Evolutionary conservation across 371 early-diverging fungal species (phyloP), one percentile per base, ranked within the genome.

Genomic region (Mucor piriformis): DNA sequence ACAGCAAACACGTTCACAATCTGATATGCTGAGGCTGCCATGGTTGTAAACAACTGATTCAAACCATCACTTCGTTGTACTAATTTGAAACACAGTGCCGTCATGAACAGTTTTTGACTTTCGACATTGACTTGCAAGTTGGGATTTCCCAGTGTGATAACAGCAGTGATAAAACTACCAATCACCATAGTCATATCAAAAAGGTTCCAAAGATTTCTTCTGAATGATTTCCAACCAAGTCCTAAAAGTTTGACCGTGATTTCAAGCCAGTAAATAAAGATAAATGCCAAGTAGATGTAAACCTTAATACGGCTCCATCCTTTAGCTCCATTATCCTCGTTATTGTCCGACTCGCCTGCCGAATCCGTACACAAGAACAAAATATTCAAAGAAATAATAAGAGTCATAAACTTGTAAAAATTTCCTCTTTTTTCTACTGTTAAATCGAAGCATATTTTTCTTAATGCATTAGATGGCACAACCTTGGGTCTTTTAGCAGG

Each of bases 11-110:
- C 76, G 64, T 83, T 87, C 29, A 82, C 34, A 24, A 89, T 88
- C 18, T 84, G 85, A 52, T 79, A 76, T 2, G 85, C 72, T 40
- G 85, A 83, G 8, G 83, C 85, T 8, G 85, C 81, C 81, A 86
- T 83, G n/a, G 83, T 84, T 13, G 84, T 86, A 52, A 88, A 86
- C 13, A 88, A 69, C 38, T 84, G 86, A 61, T 88, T 85, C 46
- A 88, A 56, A 55, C 81, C 74, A 53, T 88, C 84, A 48, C 80
- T 88, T 38, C 80, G 73, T 33, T 84, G 88, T 3, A 88, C 84
- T 27, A 88, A 65, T 44, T 85, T 84, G 56, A 86, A 83, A 35
- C 84, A 73, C n/a, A 86, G 80, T 1, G 84, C 85, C 0, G 86
- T 85, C 73, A 86, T 69, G 43, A 86, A 83, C 54, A 88, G 35